Evolutionary conservation across 306 rosid genomes (phyloP).

Genomic region (Inga oerstediana): DNA sequence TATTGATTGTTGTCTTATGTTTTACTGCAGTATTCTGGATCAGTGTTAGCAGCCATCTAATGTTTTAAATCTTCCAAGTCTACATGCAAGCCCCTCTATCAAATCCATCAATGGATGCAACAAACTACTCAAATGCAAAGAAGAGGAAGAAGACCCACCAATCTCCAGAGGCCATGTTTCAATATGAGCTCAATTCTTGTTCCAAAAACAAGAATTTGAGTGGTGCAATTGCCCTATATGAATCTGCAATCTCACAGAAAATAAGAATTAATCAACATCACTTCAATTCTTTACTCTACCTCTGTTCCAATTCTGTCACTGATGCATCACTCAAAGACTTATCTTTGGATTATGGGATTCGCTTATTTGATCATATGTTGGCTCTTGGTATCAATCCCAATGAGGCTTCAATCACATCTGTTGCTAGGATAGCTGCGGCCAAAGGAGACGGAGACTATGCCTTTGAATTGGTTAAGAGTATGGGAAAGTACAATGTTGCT

Average conservation of each 20-base stretch:
- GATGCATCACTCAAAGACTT: constrained; percentile 47
- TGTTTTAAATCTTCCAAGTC: constrained; percentile 23
- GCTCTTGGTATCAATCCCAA: constrained; percentile 51
- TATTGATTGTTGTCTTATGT: neutral
- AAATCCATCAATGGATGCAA: constrained; percentile 45
- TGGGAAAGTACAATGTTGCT: constrained; percentile 41
- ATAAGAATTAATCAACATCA: constrained; percentile 62
- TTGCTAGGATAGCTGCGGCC: constrained; percentile 73
- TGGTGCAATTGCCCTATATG: constrained; percentile 59
- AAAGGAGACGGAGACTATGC: constrained; percentile 66
- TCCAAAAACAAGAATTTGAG: constrained; percentile 64
- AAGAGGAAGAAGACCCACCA: constrained; percentile 48
- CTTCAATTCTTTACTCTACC: constrained; percentile 85
- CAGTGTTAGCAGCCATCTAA: neutral
- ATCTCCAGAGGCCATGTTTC: constrained; percentile 62
- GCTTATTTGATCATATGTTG: constrained; percentile 60
- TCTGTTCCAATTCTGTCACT: constrained; percentile 64
- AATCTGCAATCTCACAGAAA: constrained; percentile 44
- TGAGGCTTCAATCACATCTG: constrained; percentile 80
- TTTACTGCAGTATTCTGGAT: neutral
- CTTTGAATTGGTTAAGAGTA: constrained; percentile 58
- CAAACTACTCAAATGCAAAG: constrained; percentile 8
- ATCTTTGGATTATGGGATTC: constrained; percentile 64
- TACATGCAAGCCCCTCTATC: neutral
- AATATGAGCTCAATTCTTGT: constrained; percentile 62